Conservation (phyloP, 2,329 filamentous ascomycete genomes). For the Colletotrichum tofieldiae region DNA sequence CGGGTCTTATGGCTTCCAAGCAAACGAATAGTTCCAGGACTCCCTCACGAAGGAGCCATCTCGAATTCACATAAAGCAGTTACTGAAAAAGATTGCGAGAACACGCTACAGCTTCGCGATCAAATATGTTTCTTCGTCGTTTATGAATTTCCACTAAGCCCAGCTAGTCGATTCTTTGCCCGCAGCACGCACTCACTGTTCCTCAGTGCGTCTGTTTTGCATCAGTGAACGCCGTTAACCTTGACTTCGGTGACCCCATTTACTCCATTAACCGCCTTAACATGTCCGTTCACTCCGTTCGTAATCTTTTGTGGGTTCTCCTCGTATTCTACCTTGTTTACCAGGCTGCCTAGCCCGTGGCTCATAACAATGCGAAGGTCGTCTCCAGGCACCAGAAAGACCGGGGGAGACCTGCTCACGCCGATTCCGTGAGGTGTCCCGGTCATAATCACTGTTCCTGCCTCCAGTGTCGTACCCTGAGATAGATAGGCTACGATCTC, state of each 20-base stretch:
- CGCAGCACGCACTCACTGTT: too few species aligned
- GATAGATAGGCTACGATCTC: slow-evolving; percentile 47
- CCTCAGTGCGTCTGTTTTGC: background rate
- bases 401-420: slow-evolving; percentile 44
- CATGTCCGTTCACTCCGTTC: background rate
- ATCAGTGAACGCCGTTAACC: slow-evolving; percentile 27
- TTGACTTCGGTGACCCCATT: slow-evolving; percentile 21
- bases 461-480: slow-evolving; percentile 47
- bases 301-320: background rate
- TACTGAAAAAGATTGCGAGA: background rate
- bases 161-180: too few species aligned
- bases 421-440: slow-evolving; percentile 48
- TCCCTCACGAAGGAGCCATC: background rate
- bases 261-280: slow-evolving; percentile 24
- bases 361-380: slow-evolving; percentile 43
- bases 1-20: background rate
- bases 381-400: slow-evolving; percentile 43
- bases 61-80: too few species aligned
- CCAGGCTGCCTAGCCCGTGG: slow-evolving; percentile 46
- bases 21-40: too few species aligned
- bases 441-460: slow-evolving; percentile 49
- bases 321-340: slow-evolving; percentile 43
- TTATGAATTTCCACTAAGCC: background rate
- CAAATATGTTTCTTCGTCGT: too few species aligned
- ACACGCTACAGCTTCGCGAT: background rate